Evolutionary conservation across 768 basidiomycete species (phyloP), one percentile per base, ranked within the genome.

Genomic region (Collybia sp.): DNA sequence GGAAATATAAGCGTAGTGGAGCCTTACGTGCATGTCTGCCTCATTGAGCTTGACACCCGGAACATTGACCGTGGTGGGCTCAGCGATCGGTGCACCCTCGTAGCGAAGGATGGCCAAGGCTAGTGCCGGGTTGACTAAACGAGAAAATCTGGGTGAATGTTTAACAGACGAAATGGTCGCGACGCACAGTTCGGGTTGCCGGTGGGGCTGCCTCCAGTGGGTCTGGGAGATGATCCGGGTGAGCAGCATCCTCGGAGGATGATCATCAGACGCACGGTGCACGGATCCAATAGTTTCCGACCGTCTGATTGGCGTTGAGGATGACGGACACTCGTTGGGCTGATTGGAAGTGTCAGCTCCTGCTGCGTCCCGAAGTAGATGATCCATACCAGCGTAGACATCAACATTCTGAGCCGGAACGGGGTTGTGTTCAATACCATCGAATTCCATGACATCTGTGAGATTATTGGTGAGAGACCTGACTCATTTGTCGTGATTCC

Each of bases 201-300:
- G 33, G 42, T 47, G 17, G 55, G 55, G 17, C 49, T 32, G 40
- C 33, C 48, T 32, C 46, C 42, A 42, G 46, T 44, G 35, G 15
- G n/a, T 25, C 25, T 25, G 8, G 8, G 25, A 25, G 8, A 25
- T n/a, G n/a, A n/a, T n/a, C n/a, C 25, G 8, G 25, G 25, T 25
- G 8, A 25, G 25, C 25, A 25, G 25, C 25, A 25, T 3, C 25
- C 25, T 25, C 25, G 25, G 8, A 25, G 25, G 3, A 25, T 8
- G 25, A 25, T 25, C 8, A 8, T 25, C 25, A 25, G 25, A 25
- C 25, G 25, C 3, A 25, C 6, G 48, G 18, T 5, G 59, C 57
- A 25, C 58, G 64, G 25, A 71, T 53, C 61, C 72, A 74, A 53
- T 75, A 76, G 54, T 73, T 75, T 11, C 43, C 55, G 10, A 72